These are phyloP conservation scores for Eimeria tenella DNA, from an alignment of 169 alveolate species.

Conservation along the genomic window DNA sequence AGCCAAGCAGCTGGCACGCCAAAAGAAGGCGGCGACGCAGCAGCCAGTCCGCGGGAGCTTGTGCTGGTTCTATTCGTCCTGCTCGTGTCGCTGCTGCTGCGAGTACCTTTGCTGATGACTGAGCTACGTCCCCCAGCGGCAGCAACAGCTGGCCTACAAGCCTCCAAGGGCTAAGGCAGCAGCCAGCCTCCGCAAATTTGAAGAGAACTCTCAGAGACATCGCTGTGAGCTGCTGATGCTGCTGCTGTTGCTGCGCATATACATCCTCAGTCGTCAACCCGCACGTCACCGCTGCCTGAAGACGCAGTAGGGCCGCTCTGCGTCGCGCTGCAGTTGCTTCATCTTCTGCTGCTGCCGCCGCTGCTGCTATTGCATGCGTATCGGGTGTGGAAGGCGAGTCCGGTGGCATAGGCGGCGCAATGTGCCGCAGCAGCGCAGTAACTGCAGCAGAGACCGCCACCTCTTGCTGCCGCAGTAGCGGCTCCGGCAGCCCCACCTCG, in stretches of 20 bases:
- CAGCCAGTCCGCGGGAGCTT: conserved; percentile 43
- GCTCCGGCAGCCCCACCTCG: background rate
- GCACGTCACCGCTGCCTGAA: conserved; percentile 41
- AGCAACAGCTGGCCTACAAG: conserved; percentile 69
- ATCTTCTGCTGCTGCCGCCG: conserved; percentile 41
- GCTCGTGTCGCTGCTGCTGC: conserved; percentile 23
- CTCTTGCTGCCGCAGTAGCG: conserved; percentile 53
- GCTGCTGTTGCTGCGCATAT: background rate
- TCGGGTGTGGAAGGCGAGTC: background rate
- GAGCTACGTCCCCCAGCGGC: conserved; percentile 63
- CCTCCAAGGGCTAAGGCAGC: conserved; percentile 75
- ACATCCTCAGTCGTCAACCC: background rate
- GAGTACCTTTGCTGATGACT: conserved; percentile 38
- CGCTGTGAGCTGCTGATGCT: conserved; percentile 8
- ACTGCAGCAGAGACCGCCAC: conserved; percentile 47
- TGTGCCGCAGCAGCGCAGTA: conserved; percentile 53
- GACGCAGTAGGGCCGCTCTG: conserved; percentile 38
- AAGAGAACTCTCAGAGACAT: conserved; percentile 28
- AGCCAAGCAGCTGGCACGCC: conserved; percentile 28
- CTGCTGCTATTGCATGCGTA: conserved; percentile 25
- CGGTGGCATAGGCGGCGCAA: background rate
- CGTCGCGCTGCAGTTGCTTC: background rate
- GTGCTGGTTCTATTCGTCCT: background rate
- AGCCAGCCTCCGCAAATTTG: conserved; percentile 39
- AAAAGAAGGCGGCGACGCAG: conserved; percentile 39